These are phyloP conservation scores for Colletotrichum sp. DNA, from an alignment of 2,329 filamentous ascomycete genomes.

Conservation along the genomic window DNA sequence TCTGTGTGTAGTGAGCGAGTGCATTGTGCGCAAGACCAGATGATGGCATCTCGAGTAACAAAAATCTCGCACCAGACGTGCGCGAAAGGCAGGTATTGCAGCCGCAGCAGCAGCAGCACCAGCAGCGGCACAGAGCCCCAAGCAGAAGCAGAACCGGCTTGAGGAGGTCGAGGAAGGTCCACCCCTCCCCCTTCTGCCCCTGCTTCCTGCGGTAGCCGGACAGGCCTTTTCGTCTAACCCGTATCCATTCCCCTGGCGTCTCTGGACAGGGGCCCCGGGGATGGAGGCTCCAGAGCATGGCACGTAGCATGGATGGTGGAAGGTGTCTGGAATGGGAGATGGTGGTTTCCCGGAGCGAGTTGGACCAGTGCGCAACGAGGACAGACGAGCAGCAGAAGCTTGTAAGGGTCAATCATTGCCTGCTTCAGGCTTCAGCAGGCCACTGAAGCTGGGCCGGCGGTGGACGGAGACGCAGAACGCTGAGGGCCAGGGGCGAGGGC, in stretches of 20 bases:
- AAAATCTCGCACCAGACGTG: background rate
- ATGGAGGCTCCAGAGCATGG: background rate
- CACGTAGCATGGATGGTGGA: conserved; percentile 10
- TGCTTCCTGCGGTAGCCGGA: background rate
- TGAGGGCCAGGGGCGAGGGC: background rate
- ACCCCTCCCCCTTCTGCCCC: background rate
- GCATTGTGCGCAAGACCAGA: background rate
- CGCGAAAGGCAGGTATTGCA: background rate
- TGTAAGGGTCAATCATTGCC: background rate
- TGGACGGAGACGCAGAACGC: background rate
- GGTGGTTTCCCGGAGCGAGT: background rate
- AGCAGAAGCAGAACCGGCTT: background rate
- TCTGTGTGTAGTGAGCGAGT: background rate
- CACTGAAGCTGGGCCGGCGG: background rate
- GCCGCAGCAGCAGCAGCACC: background rate
- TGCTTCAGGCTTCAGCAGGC: background rate
- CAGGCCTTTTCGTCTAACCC: background rate
- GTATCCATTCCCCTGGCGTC: conserved; percentile 1
- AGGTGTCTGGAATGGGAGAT: conserved; percentile 5
- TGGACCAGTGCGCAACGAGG: background rate
- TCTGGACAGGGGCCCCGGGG: conserved; percentile 1
- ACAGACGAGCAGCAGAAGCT: background rate
- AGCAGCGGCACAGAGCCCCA: background rate
- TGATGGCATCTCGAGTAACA: background rate
- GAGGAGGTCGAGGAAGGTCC: conserved; percentile 2